Percentiles rank a stretch among this genome's conserved stretches.
These are phyloP conservation scores for Liriodendron chinense DNA, from an alignment of 164 flowering plant species.

Conservation along the genomic window DNA sequence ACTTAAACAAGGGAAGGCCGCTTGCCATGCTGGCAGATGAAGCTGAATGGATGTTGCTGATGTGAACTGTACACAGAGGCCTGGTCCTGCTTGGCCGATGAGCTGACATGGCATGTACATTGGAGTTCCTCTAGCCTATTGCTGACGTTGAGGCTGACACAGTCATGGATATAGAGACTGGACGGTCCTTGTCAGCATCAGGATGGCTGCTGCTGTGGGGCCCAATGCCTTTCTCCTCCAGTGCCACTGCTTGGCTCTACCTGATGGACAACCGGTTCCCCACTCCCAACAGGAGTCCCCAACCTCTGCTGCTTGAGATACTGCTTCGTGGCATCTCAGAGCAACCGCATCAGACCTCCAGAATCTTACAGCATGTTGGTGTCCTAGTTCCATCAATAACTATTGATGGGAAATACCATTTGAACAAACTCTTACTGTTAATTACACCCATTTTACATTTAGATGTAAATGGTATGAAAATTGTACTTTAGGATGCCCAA, in stretches of 20 bases:
- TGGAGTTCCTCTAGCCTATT: constrained; percentile 9
- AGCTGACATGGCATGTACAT: not conserved
- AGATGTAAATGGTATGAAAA: too few relatives aligned
- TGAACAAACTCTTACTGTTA: too few relatives aligned
- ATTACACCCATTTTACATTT: too few relatives aligned
- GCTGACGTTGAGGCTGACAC: constrained; percentile 16
- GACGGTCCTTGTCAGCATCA: constrained; percentile 16
- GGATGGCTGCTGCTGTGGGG: constrained; percentile 6
- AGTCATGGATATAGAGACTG: constrained; percentile 12
- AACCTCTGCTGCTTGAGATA: constrained; percentile 28
- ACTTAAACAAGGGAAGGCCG: constrained; percentile 18
- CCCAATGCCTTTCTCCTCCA: constrained; percentile 20
- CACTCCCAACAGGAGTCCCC: constrained; percentile 12
- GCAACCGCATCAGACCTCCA: constrained; percentile 30
- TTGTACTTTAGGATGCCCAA: too few relatives aligned
- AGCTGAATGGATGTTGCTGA: not conserved
- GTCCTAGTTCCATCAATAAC: too few relatives aligned
- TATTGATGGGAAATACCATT: too few relatives aligned
- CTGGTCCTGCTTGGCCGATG: not conserved
- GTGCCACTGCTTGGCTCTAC: constrained; percentile 8
- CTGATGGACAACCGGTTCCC: constrained; percentile 15
- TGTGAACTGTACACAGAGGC: not conserved
- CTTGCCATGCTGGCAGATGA: constrained; percentile 2
- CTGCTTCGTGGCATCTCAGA: constrained; percentile 37
- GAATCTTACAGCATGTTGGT: constrained; percentile 4